Evolutionary conservation across 1,284 basidiomycete species (phyloP), one percentile per base, ranked within the genome.

Genomic region (Grifola frondosa): DNA sequence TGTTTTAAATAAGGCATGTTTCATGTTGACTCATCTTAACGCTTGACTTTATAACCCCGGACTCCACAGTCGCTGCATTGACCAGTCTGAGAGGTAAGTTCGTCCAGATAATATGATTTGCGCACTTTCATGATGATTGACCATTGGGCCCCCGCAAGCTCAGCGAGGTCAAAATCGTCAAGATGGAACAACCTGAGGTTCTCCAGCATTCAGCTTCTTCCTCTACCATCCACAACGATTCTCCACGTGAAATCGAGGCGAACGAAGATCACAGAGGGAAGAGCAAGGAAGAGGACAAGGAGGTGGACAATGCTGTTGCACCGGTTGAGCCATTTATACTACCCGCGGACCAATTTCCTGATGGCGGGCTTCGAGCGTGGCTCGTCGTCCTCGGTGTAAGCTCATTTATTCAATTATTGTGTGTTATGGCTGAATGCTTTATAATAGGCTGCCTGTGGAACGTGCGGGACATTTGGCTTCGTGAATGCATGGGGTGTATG

Each of bases 401-500:
- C 61, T 4, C 13, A 21, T 20, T 29, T 24, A 16, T 29, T 32
- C 31, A 28, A 34, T 28, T 12, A 9, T 42, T 15, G 24, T 28
- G 10, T 16, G 24, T 11, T 22, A 9, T 10, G 6, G 11, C 31
- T 22, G 39, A 9, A 7, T 28, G 22, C 17, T 21, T 23, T n/a
- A 6, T 35, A 2, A 12, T 29, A 46, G 44, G 38, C 50, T 30
- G 48, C 51, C 0, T 61, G 59, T 33, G 62, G 59, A 6, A 60
- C 59, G 6, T 57, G 64, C 35, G 61, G 64, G 10, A 69, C 68
- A 7, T 70, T 70, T 44, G 71, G 69, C 4, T 66, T 66, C 23
- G 69, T 71, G 10, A 73, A 72, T 46, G 61, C 69, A 0, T 74
- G 69, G 64, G 70, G 70, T 29, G 69, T 71, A 46, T 45, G 68